phyloP scores from a whole-genome alignment of 371 early-diverging fungal species.

The Capillidium heterosporum region DNA sequence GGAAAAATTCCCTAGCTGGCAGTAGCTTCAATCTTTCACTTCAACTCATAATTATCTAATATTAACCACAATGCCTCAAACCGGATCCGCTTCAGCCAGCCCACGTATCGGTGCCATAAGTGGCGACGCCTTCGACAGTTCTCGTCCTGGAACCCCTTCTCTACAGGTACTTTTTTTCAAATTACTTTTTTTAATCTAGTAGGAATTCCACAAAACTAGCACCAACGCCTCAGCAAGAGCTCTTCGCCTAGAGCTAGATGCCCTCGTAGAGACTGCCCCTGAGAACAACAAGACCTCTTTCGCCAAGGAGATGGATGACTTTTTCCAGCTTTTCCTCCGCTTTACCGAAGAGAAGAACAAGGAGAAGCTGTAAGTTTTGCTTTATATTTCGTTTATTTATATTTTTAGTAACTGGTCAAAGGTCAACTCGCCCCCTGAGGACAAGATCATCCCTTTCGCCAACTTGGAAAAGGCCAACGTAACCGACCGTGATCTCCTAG shows the following conservation, averaged over 20 bases:
- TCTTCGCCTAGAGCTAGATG: background rate
- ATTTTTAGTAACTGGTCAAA: conserved; percentile 74
- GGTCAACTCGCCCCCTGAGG: conserved; percentile 75
- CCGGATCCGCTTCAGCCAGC: no score
- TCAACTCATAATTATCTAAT: no score
- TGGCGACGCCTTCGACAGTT: background rate
- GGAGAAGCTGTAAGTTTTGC: conserved; percentile 57
- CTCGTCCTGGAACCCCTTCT: background rate
- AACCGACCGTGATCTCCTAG: conserved; percentile 35
- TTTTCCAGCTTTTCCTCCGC: conserved; percentile 75
- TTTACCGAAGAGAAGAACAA: conserved; percentile 67
- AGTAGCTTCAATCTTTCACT: no score
- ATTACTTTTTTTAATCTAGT: background rate
- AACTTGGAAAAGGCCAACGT: conserved; percentile 29
- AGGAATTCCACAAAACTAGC: conserved; percentile 1
- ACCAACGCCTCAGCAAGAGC: background rate
- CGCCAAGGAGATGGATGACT: conserved; percentile 69
- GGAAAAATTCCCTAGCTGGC: no score
- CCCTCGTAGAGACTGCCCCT: background rate
- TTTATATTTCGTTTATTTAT: background rate
- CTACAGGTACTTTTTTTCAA: background rate
- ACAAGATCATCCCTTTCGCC: conserved; percentile 65
- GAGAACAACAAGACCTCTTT: conserved; percentile 5
- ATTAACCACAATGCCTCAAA: no score
- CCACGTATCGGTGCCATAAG: no score